phyloP scores from a whole-genome alignment of 2,329 filamentous ascomycete species.

The Epichloe glyceriae region DNA sequence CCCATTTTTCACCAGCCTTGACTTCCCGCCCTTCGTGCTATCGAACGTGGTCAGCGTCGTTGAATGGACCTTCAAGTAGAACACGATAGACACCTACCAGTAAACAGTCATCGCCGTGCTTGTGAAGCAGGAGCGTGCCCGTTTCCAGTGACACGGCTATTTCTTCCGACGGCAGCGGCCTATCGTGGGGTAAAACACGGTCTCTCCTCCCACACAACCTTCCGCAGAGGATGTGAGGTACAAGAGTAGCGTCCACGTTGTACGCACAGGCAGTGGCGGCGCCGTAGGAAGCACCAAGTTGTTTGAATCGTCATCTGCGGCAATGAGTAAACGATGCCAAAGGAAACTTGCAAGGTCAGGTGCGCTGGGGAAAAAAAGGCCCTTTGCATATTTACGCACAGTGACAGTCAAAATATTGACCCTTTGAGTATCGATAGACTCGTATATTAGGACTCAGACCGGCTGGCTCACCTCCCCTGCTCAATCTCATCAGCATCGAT shows the following conservation, averaged over 20 bases:
- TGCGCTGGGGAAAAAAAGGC: too few species aligned
- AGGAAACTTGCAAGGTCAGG: neutral
- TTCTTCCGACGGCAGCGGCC: slow-evolving; percentile 43
- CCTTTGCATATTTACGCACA: slow-evolving; percentile 41
- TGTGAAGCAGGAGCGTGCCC: slow-evolving; percentile 78
- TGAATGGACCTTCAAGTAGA: neutral
- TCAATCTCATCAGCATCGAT: slow-evolving; percentile 1
- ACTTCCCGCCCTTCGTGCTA: slow-evolving; percentile 77
- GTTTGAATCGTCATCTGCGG: slow-evolving; percentile 75
- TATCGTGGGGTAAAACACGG: slow-evolving; percentile 72
- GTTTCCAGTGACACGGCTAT: slow-evolving; percentile 63
- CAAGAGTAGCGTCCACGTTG: slow-evolving; percentile 83
- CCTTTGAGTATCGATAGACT: slow-evolving; percentile 73
- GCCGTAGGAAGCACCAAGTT: slow-evolving; percentile 41
- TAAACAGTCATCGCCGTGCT: slow-evolving; percentile 80
- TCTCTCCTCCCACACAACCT: slow-evolving; percentile 74
- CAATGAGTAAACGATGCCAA: neutral
- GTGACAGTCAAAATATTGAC: slow-evolving; percentile 86
- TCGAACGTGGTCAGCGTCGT: neutral
- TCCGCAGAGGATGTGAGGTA: slow-evolving; percentile 69
- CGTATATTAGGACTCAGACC: slow-evolving; percentile 81
- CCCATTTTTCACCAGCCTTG: slow-evolving; percentile 74
- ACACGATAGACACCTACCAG: slow-evolving; percentile 34
- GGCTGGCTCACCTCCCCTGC: slow-evolving; percentile 72
- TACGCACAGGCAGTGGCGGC: slow-evolving; percentile 28